phyloP scores from a whole-genome alignment of 352 stramenopile species.

The Globisporangium apiculatum region DNA sequence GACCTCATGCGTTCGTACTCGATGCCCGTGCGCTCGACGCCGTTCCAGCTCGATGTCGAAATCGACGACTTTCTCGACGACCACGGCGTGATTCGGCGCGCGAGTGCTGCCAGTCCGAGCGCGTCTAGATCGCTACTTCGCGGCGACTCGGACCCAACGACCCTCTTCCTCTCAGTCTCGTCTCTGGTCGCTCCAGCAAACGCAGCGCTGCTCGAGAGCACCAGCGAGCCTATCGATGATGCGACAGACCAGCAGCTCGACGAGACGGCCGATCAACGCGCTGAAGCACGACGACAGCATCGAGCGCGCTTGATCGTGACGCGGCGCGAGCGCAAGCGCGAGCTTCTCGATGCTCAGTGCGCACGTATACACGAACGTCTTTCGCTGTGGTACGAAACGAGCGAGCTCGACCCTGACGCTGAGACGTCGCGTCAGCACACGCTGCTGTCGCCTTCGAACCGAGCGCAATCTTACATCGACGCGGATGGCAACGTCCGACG shows the following conservation, averaged over 20 bases:
- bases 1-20: constrained; percentile 7
- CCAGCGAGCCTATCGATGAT: background rate
- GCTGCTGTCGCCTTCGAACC: constrained; percentile 15
- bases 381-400: constrained; percentile 24
- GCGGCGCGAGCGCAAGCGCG: constrained; percentile 18
- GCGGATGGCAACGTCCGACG: constrained; percentile 26
- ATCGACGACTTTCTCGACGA: constrained; percentile 29
- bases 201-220: background rate
- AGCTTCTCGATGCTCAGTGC: constrained; percentile 17
- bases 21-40: constrained; percentile 3
- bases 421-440: constrained; percentile 27
- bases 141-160: constrained; percentile 15
- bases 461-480: constrained; percentile 24
- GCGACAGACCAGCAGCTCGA: background rate
- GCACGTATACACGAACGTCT: constrained; percentile 15
- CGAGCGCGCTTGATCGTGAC: constrained; percentile 17
- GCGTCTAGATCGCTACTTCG: constrained; percentile 21
- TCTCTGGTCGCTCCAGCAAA: background rate
- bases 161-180: constrained; percentile 10
- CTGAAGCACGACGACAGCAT: background rate
- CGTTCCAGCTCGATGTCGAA: constrained; percentile 20
- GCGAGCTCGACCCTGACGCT: constrained; percentile 17
- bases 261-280: background rate
- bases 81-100: constrained; percentile 38
- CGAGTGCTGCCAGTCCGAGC: constrained; percentile 14